A percentile compares a stretch with the other conserved stretches of the same genome.
Conservation (phyloP, 2,329 filamentous ascomycete species). For the Fusarium drepaniforme region DNA sequence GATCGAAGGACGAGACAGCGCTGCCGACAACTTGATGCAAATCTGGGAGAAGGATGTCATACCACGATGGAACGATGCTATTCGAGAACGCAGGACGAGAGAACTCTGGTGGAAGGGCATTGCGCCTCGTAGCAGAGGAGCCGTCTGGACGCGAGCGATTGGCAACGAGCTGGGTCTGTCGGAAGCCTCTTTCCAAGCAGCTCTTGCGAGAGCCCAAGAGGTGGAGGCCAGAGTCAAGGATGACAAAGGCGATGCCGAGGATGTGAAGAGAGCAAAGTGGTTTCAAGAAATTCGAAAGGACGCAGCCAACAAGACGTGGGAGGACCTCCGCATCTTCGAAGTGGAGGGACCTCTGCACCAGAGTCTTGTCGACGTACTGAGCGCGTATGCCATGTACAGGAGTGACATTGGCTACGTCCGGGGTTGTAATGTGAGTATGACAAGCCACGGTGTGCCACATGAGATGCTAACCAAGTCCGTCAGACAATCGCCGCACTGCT, state of each 20-base stretch:
- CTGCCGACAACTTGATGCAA: slow-evolving; percentile 65
- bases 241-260: slow-evolving; percentile 64
- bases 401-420: slow-evolving; percentile 83
- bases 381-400: slow-evolving; percentile 85
- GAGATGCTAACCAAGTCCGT: slow-evolving; percentile 32
- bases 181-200: slow-evolving; percentile 76
- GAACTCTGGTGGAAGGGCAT: slow-evolving; percentile 89
- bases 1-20: slow-evolving; percentile 66
- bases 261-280: slow-evolving; percentile 69
- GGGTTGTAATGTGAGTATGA: slow-evolving; percentile 76
- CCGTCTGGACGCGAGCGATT: slow-evolving; percentile 78
- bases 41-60: slow-evolving; percentile 84
- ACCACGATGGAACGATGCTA: slow-evolving; percentile 80
- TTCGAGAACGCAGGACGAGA: slow-evolving; percentile 75
- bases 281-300: slow-evolving; percentile 74
- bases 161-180: slow-evolving; percentile 80
- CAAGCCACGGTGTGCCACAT: slow-evolving; percentile 12
- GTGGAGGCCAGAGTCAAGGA: slow-evolving; percentile 68
- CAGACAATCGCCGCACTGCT: slow-evolving; percentile 80
- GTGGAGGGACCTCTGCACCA: slow-evolving; percentile 74
- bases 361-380: slow-evolving; percentile 77
- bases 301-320: slow-evolving; percentile 73
- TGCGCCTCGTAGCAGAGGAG: slow-evolving; percentile 75
- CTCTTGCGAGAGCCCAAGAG: slow-evolving; percentile 74
- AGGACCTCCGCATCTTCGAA: slow-evolving; percentile 80